Conservation (phyloP, 768 basidiomycete genomes). For the Suillus placidus region DNA sequence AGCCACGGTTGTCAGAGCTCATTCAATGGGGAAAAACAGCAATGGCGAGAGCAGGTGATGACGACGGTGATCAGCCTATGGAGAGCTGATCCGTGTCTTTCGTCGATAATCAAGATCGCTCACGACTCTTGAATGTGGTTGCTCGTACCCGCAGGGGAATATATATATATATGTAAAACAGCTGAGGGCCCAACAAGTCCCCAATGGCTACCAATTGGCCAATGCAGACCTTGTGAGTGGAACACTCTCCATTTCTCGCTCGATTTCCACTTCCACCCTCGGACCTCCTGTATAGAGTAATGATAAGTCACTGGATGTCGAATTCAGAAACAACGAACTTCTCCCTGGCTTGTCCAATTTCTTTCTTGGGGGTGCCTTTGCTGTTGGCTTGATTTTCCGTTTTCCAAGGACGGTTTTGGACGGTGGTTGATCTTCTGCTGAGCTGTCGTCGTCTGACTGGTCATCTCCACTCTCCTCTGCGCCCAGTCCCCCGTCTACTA, state of each 20-base stretch:
- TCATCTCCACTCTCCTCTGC: slow-evolving; percentile 50
- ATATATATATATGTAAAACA: not conserved
- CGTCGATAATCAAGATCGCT: not conserved
- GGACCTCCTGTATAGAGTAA: slow-evolving; percentile 56
- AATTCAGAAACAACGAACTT: slow-evolving; percentile 45
- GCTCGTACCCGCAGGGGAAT: not conserved
- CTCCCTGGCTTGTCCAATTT: slow-evolving; percentile 63
- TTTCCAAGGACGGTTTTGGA: slow-evolving; percentile 61
- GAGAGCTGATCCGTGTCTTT: not conserved
- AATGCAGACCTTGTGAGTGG: slow-evolving; percentile 55
- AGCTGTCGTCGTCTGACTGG: slow-evolving; percentile 41
- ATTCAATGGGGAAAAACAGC: slow-evolving; percentile 32
- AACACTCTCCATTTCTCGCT: slow-evolving; percentile 81
- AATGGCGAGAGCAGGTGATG: slow-evolving; percentile 17
- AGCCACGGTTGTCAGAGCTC: slow-evolving; percentile 36
- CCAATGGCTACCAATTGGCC: slow-evolving; percentile 51
- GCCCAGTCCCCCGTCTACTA: slow-evolving; percentile 40
- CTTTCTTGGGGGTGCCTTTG: slow-evolving; percentile 48
- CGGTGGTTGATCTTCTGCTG: slow-evolving; percentile 39
- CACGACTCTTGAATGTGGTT: not conserved
- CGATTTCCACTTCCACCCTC: slow-evolving; percentile 94
- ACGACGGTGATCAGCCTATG: not conserved
- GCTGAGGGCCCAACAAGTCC: not conserved
- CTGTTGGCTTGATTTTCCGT: slow-evolving; percentile 56
- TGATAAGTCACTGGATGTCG: slow-evolving; percentile 18